Conservation (phyloP, 164 flowering plant species). For the Umbilicus rupestris region DNA sequence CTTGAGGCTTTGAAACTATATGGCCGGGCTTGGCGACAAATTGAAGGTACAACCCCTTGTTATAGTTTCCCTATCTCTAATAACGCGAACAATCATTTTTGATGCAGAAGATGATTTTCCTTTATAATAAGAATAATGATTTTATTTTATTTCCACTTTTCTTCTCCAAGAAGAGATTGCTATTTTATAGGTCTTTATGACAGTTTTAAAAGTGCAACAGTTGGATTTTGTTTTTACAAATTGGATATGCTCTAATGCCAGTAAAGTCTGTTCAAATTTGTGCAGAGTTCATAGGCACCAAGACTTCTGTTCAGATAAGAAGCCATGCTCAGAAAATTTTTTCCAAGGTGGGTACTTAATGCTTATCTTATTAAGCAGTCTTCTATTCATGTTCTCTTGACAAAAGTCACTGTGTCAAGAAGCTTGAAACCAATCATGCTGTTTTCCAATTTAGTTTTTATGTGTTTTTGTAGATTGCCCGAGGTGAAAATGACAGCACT, state of each 20-base stretch:
- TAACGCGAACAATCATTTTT: no score
- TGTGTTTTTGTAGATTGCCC: conserved; percentile 34
- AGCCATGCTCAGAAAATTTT: conserved; percentile 56
- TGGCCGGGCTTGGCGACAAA: conserved; percentile 9
- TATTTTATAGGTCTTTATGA: no score
- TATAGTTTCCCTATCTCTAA: no score
- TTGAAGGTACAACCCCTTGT: conserved; percentile 2
- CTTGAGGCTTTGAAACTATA: conserved; percentile 4
- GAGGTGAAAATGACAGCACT: conserved; percentile 30
- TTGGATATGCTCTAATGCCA: not conserved
- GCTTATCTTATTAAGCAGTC: not conserved
- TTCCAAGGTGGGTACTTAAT: conserved; percentile 34
- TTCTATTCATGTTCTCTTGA: not conserved
- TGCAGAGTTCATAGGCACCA: conserved; percentile 44
- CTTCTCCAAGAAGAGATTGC: no score
- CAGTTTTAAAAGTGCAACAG: no score
- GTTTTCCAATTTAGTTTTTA: conserved; percentile 15
- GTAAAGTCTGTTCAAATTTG: not conserved
- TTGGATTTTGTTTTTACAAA: not conserved
- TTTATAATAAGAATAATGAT: no score
- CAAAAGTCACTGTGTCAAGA: conserved; percentile 8
- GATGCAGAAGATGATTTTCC: no score
- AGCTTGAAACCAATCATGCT: not conserved
- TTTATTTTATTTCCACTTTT: no score
- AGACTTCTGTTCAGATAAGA: conserved; percentile 54